phyloP scores from a whole-genome alignment of 257 asterid genomes.

The Euphrasia confusa region DNA sequence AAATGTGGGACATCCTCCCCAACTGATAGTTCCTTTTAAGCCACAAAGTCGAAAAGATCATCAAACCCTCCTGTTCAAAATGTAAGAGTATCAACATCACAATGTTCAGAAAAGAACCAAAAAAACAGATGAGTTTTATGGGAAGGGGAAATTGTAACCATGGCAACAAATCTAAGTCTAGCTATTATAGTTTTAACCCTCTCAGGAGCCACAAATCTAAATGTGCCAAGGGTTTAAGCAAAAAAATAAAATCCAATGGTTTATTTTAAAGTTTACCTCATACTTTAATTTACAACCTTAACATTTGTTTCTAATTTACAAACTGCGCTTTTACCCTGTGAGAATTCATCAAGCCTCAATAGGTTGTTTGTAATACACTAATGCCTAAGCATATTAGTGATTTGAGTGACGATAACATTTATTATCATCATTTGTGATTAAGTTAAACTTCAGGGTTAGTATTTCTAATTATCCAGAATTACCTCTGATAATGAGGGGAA shows the following conservation, averaged over 20 bases:
- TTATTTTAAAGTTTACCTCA: neutral
- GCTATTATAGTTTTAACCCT: too few species aligned
- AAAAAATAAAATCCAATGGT: neutral
- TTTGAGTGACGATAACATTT: neutral
- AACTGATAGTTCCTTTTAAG: slow-evolving; percentile 20
- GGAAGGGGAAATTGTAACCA: neutral
- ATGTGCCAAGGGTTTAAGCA: neutral
- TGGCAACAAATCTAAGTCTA: too few species aligned
- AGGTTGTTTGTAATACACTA: neutral
- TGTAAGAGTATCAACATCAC: slow-evolving; percentile 19
- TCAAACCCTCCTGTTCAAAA: slow-evolving; percentile 55
- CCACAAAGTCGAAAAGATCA: slow-evolving; percentile 27
- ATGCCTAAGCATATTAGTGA: neutral
- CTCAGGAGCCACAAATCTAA: neutral
- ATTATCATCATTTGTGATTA: neutral
- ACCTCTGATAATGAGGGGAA: slow-evolving; percentile 79
- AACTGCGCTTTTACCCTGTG: neutral
- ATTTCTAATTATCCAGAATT: slow-evolving; percentile 16
- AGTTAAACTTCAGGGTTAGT: neutral
- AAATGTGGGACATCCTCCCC: slow-evolving; percentile 21
- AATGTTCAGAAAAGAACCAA: neutral
- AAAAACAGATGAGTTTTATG: neutral
- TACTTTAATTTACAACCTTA: neutral
- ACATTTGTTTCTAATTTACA: neutral
- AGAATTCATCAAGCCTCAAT: neutral